Evolutionary conservation across 108 stramenopile genomes (phyloP).

Genomic region (Skeletonema grethae): DNA sequence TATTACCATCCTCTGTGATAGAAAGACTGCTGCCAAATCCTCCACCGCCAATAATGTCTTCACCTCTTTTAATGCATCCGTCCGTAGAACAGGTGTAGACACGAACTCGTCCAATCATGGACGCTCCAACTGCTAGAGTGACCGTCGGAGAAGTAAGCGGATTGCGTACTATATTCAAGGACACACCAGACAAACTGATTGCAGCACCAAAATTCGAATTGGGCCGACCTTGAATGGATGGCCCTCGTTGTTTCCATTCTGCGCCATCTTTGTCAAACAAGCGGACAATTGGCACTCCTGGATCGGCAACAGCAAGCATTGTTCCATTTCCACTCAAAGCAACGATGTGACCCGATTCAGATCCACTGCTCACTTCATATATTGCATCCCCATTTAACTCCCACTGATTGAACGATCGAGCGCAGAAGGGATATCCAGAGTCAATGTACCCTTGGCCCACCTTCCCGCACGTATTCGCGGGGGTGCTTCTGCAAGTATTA

Average conservation of each 20-base stretch:
- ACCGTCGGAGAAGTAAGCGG: background rate
- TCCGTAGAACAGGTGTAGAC: too few relatives aligned
- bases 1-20: too few relatives aligned
- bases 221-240: background rate
- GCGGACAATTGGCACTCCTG: background rate
- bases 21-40: too few relatives aligned
- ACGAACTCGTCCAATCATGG: too few relatives aligned
- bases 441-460: background rate
- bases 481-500: background rate
- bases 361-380: background rate
- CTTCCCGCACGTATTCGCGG: conserved; percentile 13
- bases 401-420: background rate
- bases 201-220: background rate
- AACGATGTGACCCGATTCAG: background rate
- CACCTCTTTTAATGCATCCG: too few relatives aligned
- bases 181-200: background rate
- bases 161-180: background rate
- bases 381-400: background rate
- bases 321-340: background rate
- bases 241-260: background rate
- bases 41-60: too few relatives aligned
- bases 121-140: too few relatives aligned
- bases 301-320: background rate
- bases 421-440: background rate
- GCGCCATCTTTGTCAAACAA: background rate